Base-by-base conservation (phyloP, 1,284 basidiomycete species). In the Ceratobasidium sp. region DNA sequence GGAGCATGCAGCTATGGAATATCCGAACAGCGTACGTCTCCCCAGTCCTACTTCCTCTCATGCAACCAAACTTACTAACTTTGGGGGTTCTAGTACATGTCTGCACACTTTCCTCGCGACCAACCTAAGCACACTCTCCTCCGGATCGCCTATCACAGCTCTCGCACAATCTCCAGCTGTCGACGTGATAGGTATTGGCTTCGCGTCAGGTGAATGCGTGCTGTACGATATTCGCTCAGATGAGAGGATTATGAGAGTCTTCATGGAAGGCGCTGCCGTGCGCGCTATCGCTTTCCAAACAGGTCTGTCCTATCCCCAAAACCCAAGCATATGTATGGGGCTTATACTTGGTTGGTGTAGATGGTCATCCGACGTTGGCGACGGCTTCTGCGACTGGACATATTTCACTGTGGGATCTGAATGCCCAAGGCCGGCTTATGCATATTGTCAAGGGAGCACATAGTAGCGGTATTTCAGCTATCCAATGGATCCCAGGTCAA, bases 1-100 rank as follows among this genome's bases (percentile, higher is more conserved):
- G 98, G 11, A 84, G 85, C 66, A 82, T 99, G 77, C 93, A 97
- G 76, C 82, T 99, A n/a, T 99, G 95, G 95, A 99, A 99, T 81
- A 90, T 96, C 74, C 86, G 89, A 13, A 91, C 95, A 6, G 87
- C 88, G 92, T 95, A 76, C 76, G 90, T 85, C 30, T 16, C 41
- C 32, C 18, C 35, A 57, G 32, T 54, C 49, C 72, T 16, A 72
- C 23, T 59, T 8, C n/a, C 71, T 38, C 69, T 52, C 72, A 23
- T 41, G 11, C n/a, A 18, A 38, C 7, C 49, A 28, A 43, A 5
- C 55, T 44, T 57, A 55, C 47, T 44, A 58, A 54, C 46, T 47
- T 14, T 66, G 8, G 73, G 23, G 16, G 72, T 21, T 28, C 46
- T 74, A 92, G 91, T 78, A 86, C 85, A 1, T 88, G 88, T 76